Base-by-base conservation (phyloP, 805 yeast genomes). In the Isabelozyma heimii region DNA sequence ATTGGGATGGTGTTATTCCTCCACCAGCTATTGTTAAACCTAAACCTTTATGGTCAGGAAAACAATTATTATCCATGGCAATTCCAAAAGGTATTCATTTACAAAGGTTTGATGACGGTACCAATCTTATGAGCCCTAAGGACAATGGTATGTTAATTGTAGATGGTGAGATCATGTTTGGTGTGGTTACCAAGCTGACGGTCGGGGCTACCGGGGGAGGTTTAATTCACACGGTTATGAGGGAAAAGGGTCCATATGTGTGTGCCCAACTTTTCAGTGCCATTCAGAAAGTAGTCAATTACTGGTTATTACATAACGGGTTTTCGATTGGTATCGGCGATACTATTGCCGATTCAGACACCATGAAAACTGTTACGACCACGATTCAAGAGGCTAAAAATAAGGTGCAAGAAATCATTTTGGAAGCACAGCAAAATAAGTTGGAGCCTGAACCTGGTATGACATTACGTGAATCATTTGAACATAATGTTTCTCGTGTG, bases 301-400 rank as follows among this genome's bases (percentile, higher is more conserved):
- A 80, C 69, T 94, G 99, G 99, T 78, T 94, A 52, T 78, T 94
- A 47, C 99, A 95, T 66, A 89, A 89, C 61, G 98, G 99, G 52
- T 94, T 94, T 73, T 92, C 98, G 10, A 95, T 95, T 60, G 99
- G 99, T 81, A 94, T 94, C 71, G 99, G 99, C 78, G 99, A 94
- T 72, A 94, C 99, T 4, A 95, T 94, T 75, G 99, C 99, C 44
- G 99, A 95, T 76, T 83, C 91, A n/a, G 85, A 82, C 28, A 94
- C 99, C 40, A 95, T 94, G 97, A 84, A 85, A 58, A 87, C 86
- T 57, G 91, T 94, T 60, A 94, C 98, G 1, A 85, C 87, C 50
- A 92, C 98, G 3, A 94, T 94, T 68, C 85, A 89, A 45, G 89
- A 85, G 52, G 99, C 99, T 13, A 95, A 95, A 69, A 82, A 80